These are phyloP conservation scores for Xylariaceae sp. DNA, from an alignment of 2,329 filamentous ascomycete species.

Conservation along the genomic window DNA sequence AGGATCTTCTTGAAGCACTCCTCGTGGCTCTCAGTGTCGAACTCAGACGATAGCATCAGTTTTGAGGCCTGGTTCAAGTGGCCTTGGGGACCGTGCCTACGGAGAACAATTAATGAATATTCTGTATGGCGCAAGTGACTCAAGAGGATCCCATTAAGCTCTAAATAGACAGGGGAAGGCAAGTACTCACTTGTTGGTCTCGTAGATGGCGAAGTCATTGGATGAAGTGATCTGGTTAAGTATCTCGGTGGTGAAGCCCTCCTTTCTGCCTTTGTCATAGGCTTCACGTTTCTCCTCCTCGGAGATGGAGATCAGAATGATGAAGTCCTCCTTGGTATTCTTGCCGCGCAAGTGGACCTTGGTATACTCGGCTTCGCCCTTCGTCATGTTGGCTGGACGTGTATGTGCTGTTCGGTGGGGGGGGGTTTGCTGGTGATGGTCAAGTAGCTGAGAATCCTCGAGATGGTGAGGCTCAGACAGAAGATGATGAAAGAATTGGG, in stretches of 20 bases:
- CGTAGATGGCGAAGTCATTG: slow-evolving; percentile 77
- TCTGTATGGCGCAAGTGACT: neutral
- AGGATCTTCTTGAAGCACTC: slow-evolving; percentile 81
- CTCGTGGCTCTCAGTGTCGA: slow-evolving; percentile 76
- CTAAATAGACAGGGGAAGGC: no score
- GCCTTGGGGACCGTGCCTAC: slow-evolving; percentile 82
- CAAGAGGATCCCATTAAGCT: no score
- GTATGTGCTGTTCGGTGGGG: slow-evolving; percentile 6
- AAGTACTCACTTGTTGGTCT: slow-evolving; percentile 78
- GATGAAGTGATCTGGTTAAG: no score
- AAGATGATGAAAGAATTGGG: neutral
- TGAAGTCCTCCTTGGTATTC: slow-evolving; percentile 60
- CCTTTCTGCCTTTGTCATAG: no score
- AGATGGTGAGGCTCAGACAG: neutral
- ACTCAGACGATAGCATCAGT: slow-evolving; percentile 75
- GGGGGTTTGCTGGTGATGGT: neutral
- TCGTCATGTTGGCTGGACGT: slow-evolving; percentile 56
- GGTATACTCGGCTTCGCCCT: slow-evolving; percentile 66
- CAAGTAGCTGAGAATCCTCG: no score
- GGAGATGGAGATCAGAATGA: slow-evolving; percentile 58
- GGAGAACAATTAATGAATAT: slow-evolving; percentile 20
- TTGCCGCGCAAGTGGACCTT: slow-evolving; percentile 76
- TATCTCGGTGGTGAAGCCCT: no score
- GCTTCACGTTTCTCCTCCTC: no score
- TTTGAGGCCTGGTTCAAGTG: slow-evolving; percentile 75